Evolutionary conservation across 768 basidiomycete genomes (phyloP).

Genomic region (Scleroderma bovista): DNA sequence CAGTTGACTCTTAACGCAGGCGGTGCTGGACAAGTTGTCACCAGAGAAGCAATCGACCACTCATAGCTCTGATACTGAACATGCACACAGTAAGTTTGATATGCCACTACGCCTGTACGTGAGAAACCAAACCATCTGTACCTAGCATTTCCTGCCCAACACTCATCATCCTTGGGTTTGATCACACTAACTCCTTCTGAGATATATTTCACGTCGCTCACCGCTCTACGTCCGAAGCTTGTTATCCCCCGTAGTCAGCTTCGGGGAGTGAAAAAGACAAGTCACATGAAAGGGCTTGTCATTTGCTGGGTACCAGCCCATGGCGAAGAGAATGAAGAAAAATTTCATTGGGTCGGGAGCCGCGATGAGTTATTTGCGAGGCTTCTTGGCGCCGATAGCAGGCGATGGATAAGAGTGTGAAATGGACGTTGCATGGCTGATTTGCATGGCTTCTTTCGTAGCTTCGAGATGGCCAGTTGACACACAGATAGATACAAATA

Average conservation of each 20-base stretch:
- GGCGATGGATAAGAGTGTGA: slow-evolving; percentile 46
- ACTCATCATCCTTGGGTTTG: slow-evolving; percentile 48
- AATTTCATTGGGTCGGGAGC: slow-evolving; percentile 52
- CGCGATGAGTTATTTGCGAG: slow-evolving; percentile 66
- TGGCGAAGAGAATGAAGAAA: slow-evolving; percentile 42
- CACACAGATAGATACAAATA: slow-evolving; percentile 2
- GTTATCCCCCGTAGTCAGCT: slow-evolving; percentile 42
- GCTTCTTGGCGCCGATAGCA: slow-evolving; percentile 47
- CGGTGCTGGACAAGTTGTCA: not conserved
- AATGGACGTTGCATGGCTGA: slow-evolving; percentile 5
- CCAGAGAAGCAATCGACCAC: not conserved
- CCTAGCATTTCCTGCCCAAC: slow-evolving; percentile 58
- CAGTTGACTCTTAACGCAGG: slow-evolving; percentile 6
- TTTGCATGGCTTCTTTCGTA: slow-evolving; percentile 18
- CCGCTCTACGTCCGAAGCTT: slow-evolving; percentile 40
- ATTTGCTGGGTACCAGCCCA: slow-evolving; percentile 37
- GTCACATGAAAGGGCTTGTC: slow-evolving; percentile 47
- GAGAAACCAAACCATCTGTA: not conserved
- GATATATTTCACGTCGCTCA: slow-evolving; percentile 52
- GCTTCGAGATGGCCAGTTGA: slow-evolving; percentile 8
- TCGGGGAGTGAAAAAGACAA: slow-evolving; percentile 53
- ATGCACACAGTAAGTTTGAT: slow-evolving; percentile 31
- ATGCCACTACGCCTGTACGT: not conserved
- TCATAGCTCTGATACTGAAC: slow-evolving; percentile 8
- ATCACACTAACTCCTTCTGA: slow-evolving; percentile 48